These are phyloP conservation scores for Raphanus hybrid DNA, from an alignment of 441 rosid genomes.

Conservation along the genomic window DNA sequence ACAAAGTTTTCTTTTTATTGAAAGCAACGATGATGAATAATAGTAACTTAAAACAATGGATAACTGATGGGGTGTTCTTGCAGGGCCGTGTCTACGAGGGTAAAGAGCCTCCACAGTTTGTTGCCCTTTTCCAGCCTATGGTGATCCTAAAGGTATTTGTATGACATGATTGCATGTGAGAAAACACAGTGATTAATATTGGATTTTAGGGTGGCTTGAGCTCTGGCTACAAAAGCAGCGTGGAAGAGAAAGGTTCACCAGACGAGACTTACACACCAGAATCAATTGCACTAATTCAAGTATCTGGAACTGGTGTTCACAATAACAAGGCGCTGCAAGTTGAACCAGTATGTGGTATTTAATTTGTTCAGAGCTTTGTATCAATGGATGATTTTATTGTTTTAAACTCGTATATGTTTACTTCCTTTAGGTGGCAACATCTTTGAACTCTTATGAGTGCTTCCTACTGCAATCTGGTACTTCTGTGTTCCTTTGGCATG, in stretches of 20 bases:
- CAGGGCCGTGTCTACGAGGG: constrained; percentile 94
- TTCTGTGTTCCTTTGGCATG: constrained; percentile 91
- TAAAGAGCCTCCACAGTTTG: constrained; percentile 52
- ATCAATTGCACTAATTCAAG: constrained; percentile 73
- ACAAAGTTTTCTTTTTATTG: constrained; percentile 31
- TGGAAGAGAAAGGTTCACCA: constrained; percentile 63
- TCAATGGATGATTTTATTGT: background rate
- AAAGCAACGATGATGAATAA: background rate
- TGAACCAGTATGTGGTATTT: no score
- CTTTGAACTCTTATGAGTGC: constrained; percentile 83
- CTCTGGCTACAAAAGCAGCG: constrained; percentile 73
- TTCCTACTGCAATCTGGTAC: constrained; percentile 99
- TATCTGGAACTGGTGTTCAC: constrained; percentile 83
- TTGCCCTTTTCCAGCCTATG: no score
- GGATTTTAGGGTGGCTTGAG: constrained; percentile 84
- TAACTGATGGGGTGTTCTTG: constrained; percentile 29
- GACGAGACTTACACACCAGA: constrained; percentile 86
- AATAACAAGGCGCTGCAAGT: constrained; percentile 32
- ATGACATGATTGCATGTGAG: background rate
- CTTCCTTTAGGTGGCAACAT: constrained; percentile 78
- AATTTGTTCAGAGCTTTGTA: constrained; percentile 5
- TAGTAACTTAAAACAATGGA: no score
- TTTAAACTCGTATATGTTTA: background rate
- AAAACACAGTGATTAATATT: constrained; percentile 28
- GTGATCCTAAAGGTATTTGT: no score